Evolutionary conservation across 306 rosid species (phyloP), one percentile per base, ranked within the genome.

Genomic region (Begonia peltatifolia): DNA sequence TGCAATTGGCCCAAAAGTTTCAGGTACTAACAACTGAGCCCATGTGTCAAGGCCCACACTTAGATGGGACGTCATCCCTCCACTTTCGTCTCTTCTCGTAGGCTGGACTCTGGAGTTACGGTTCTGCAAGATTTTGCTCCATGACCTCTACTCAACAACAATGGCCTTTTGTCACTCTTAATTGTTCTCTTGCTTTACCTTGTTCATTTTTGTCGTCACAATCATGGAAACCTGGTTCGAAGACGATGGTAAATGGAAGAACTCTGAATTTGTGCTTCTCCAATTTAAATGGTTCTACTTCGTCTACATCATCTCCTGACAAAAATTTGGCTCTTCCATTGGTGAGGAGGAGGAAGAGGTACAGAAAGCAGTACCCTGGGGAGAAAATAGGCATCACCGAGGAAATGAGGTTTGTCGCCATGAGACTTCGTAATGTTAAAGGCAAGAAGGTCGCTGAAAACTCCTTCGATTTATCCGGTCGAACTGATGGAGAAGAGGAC

Each of bases 391-490:
- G 95, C 58, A 86, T 90, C 64, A 79, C 94, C 5, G 88, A 90
- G 75, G 99, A 86, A 72, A 72, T 90, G 92, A 72, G 95, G 67
- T 85, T 90, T 74, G 82, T 90, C 5, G 95, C 94, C 48, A 90
- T 90, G 97, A 75, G 73, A 58, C 95, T 90, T 58, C 95, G 74
- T 12, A 76, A 76, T 57, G 20, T 48, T 10, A 69, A 64, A 15
- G 67, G 63, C 54, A 60, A 78, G 64, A 78, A 82, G 36, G 12
- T 56, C 8, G 14, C 75, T 9, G 46, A 49, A 51, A 42, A 46
- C 15, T 17, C 46, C 13, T 43, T 14, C 13, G 59, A 64, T 46
- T 61, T 61, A 9, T 47, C 46, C 2, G n/a, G 41, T 18, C 55
- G 52, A 53, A 54, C 46, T n/a, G 58, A 38, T 36, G 55, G 23